Base-by-base conservation (phyloP, 164 flowering plant species). In the Chloranthus sessilifolius region DNA sequence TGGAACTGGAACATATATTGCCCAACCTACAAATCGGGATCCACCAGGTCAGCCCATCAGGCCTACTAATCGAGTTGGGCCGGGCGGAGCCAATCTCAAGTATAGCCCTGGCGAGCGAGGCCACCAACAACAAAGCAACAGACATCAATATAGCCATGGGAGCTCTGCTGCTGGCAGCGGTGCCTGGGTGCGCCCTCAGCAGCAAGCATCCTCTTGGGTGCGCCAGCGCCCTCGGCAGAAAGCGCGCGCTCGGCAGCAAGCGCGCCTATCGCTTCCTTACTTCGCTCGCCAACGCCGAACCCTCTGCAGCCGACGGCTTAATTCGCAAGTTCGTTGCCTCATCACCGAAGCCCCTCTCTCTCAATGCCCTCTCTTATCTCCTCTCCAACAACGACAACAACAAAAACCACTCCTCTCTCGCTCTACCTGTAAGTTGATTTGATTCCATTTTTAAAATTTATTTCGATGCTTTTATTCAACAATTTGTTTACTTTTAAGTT, bases 261-360 rank as follows among this genome's bases (percentile, higher is more conserved):
- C 75, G 77, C 48, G 77, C 76, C 47, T 71, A 73, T 9, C 78
- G 79, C 28, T 69, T 85, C 47, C 68, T 85, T 53, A 53, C 77
- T 46, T 62, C 80, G n/a, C 47, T 79, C 46, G 55, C 52, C 48
- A 28, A 64, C 17, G 54, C 72, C 29, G 79, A 80, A 43, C 26
- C 73, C 25, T 20, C 75, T 1, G 62, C 76, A 20, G 36, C 74
- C 20, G 37, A 42, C 33, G 63, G 75, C 26, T 50, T 81, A 34
- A 80, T 86, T 33, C 74, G 73, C 33, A 86, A 79, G 59, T 86
- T 84, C 62, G 75, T 84, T 0, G 58, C 73, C 0, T 70, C 85
- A 15, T 79, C 94, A 0, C 66, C 91, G 24, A 77, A 80, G 48
- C 55, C 82, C 22, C 62, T 75, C 3, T 54, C 81, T 55, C 87